These are phyloP conservation scores for Stevia rebaudiana DNA, from an alignment of 140 eudicot species.

Conservation along the genomic window DNA sequence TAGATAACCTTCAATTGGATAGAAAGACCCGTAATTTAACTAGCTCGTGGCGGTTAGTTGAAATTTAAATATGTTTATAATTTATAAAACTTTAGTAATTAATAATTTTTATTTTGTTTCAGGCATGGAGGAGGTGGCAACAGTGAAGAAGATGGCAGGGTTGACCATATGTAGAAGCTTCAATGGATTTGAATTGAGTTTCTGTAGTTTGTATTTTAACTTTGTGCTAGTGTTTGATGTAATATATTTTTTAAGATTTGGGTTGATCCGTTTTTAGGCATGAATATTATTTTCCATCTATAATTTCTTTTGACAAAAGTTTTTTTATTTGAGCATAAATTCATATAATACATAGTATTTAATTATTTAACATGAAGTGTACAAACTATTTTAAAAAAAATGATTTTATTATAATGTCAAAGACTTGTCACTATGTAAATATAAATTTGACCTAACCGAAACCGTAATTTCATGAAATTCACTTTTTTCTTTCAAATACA, in stretches of 20 bases:
- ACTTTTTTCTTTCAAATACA: too few species aligned
- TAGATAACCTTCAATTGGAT: conserved; percentile 86
- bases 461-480: too few species aligned
- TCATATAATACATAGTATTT: too few species aligned
- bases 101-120: background rate
- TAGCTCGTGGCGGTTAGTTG: conserved; percentile 78
- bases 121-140: conserved; percentile 65
- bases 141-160: conserved; percentile 48
- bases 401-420: background rate
- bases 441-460: background rate
- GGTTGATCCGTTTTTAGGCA: conserved; percentile 5
- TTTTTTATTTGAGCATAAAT: background rate
- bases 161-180: conserved; percentile 36
- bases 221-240: conserved; percentile 21
- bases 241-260: background rate
- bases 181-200: conserved; percentile 3
- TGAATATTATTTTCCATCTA: background rate
- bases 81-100: too few species aligned
- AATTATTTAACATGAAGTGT: background rate
- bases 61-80: background rate
- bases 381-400: background rate
- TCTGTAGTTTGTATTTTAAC: conserved; percentile 29
- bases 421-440: background rate
- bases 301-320: background rate
- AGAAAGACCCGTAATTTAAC: conserved; percentile 76